These are phyloP conservation scores for Russula sp. DNA, from an alignment of 768 basidiomycete species.

Conservation along the genomic window DNA sequence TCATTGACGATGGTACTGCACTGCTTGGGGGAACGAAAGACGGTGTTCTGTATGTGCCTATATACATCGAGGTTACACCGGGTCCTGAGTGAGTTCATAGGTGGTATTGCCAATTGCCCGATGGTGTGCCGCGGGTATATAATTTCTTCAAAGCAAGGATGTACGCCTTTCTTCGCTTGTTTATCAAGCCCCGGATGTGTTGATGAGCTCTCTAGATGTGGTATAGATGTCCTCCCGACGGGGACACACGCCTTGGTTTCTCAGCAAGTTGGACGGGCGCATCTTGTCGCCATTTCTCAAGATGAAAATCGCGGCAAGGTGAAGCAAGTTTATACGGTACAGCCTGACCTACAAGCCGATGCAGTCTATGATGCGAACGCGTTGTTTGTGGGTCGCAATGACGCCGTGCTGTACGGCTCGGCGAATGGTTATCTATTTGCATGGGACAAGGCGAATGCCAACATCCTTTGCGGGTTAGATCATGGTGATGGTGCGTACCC, in stretches of 20 bases:
- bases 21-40: constrained; percentile 65
- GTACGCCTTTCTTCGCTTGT: constrained; percentile 33
- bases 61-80: neutral
- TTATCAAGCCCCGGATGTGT: neutral
- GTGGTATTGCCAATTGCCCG: constrained; percentile 65
- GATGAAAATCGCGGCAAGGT: constrained; percentile 47
- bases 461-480: constrained; percentile 52
- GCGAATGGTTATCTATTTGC: constrained; percentile 50
- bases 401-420: constrained; percentile 51
- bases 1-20: constrained; percentile 57
- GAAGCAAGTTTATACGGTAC: constrained; percentile 47
- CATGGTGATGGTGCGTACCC: constrained; percentile 48
- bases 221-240: constrained; percentile 46
- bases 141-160: constrained; percentile 54
- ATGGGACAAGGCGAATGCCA: constrained; percentile 54
- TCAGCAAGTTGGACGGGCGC: constrained; percentile 44
- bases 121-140: constrained; percentile 57
- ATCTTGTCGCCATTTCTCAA: constrained; percentile 46
- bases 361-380: constrained; percentile 39
- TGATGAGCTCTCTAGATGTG: constrained; percentile 36
- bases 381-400: constrained; percentile 47
- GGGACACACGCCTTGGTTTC: constrained; percentile 50
- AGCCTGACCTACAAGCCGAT: constrained; percentile 32
- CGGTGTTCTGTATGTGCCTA: constrained; percentile 52
- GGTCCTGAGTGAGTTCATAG: constrained; percentile 30